Base-by-base conservation (phyloP, 768 basidiomycete genomes). In the Boletus tylopilopsis region DNA sequence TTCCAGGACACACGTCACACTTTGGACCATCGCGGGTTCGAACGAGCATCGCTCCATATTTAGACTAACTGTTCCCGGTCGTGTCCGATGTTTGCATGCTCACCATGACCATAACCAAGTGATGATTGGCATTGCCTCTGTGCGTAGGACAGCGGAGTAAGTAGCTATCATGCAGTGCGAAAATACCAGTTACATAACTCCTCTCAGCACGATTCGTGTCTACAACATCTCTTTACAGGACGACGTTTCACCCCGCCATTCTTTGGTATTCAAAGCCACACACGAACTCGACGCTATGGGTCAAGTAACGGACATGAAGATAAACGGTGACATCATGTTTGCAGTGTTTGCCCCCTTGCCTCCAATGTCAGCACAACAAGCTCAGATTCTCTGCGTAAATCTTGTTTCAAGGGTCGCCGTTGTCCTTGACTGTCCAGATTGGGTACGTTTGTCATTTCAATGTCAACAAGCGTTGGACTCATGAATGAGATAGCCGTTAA, bases 11-110 rank as follows among this genome's bases (percentile, higher is more conserved):
- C 63, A 67, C 25, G 56, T 82, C 19, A 72, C 71, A 11, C 58
- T 81, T 11, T 79, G 78, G 75, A 74, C 69, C 39, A 53, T 72
- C 23, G 60, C 59, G n/a, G 64, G 68, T 56, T 36, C 64, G 24
- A 54, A 60, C 6, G 40, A 57, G 46, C 42, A 52, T 32, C 63
- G 60, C 51, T 59, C 62, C 29, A 63, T 65, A 24, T 66, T 69
- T 18, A 57, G 46, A 35, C 49, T 63, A 16, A 64, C 68, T 43
- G 57, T 69, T 7, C 42, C 56, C 11, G 52, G 62, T 30, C 67
- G 69, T 5, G 62, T 69, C 46, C 64, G 61, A 19, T 74, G 71
- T 39, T 56, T 69, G 32, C 68, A 70, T 29, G 58, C 64, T n/a
- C 60, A 71, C 22, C 65, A 65, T 22, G 50, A 59, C 10, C 48